Base-by-base conservation (phyloP, 345 rosid genomes). In the Nephelium lappaceum region DNA sequence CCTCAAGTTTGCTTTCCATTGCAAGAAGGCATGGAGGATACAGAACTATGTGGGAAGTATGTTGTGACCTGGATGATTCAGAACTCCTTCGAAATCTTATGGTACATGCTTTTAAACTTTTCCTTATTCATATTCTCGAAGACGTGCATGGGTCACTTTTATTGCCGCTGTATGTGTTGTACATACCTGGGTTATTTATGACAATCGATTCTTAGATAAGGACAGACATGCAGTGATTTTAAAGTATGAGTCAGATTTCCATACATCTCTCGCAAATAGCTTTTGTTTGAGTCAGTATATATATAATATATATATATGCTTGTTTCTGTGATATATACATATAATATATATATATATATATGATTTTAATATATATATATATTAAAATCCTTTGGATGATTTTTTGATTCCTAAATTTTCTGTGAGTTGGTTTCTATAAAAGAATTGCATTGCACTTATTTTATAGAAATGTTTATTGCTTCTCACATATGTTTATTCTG, bases 11-110 rank as follows among this genome's bases (percentile, higher is more conserved):
- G 93, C 82, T 94, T 63, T 77, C 88, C 71, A 77, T 89, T 67
- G 94, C 97, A 68, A 94, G 91, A 86, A 86, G 86, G 77, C 95
- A 96, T 82, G 98, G 89, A 73, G 92, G 90, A 74, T 93, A 96
- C 79, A 87, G 84, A 63, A 88, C 92, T 25, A 86, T 94, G 91
- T 96, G 98, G 98, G 85, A 72, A 83, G 86, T 96, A 80, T 94
- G 97, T 74, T 93, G 89, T 82, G 97, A 93, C 82, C 91, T 94
- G 73, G 88, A 92, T 77, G 98, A 96, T 86, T 83, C 92, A 24
- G 84, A 74, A 39, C 86, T 94, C 66, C 94, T 96, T n/a, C 88
- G 79, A 85, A 89, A 80, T 82, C 93, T 93, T 43, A 92, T 95
- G 99, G 99, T 95, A 92, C 68, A 66, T 73, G 69, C 49, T 24